Base-by-base conservation (phyloP, 2,329 filamentous ascomycete genomes). In the Cordyceps militaris region DNA sequence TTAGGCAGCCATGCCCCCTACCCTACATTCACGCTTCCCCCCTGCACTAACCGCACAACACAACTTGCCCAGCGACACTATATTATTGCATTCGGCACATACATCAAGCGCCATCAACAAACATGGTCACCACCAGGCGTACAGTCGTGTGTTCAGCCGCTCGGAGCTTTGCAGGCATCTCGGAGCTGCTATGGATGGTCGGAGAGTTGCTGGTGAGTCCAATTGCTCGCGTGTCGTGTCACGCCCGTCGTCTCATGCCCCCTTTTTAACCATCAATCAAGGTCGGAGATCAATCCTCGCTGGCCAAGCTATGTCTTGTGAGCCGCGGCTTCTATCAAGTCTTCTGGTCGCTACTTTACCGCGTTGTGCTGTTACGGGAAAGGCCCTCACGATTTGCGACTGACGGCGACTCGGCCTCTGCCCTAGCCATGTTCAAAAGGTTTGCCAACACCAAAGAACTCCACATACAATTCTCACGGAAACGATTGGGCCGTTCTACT, bases 141-240 rank as follows among this genome's bases (percentile, higher is more conserved):
- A n/a, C n/a, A n/a, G n/a, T n/a, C n/a, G n/a, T n/a, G n/a, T n/a
- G n/a, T n/a, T n/a, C n/a, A n/a, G 28, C 28, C 5, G 28, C 28
- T 5, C 34, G 34, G 57, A 19, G 47, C 54, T n/a, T 53, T 62
- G 44, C 62, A 64, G 21, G 60, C 13, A 63, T 60, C 3, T 48
- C 51, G 4, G 47, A 49, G 47, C 28, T 49, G 9, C 2, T 36
- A 8, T 4, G 21, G n/a, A 14, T 3, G n/a, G 28, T 49, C 13
- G 47, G 28, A 34, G n/a, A 36, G 3, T 10, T 49, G 19, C 30
- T 49, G 28, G 47, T 49, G 9, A 11, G 47, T n/a, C 11, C 3
- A 23, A 4, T 16, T 19, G 24, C 14, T 7, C n/a, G n/a, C n/a
- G n/a, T n/a, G n/a, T n/a, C n/a, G n/a, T n/a, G n/a, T n/a, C n/a